Evolutionary conservation across 768 basidiomycete genomes (phyloP), one percentile per base, ranked within the genome.

Genomic region (Polyporus arcularius): DNA sequence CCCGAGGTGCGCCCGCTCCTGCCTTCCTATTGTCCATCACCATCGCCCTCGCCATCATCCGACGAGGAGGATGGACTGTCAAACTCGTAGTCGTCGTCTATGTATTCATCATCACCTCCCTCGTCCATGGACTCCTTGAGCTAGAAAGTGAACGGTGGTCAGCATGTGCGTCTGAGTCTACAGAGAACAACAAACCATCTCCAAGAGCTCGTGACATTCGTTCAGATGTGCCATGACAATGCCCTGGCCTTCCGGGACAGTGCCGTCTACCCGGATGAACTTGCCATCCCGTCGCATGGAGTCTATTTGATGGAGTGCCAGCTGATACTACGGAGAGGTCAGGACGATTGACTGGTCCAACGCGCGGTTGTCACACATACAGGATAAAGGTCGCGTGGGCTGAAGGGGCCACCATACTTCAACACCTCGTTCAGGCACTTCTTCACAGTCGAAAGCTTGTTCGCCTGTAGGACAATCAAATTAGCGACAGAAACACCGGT

Each of bases 371-470:
- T 56, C 39, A 62, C 28, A 79, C 90, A 62, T 71, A 95, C 93
- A 18, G 96, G 96, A 77, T 97, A 97, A 38, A 98, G 79, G 72
- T 98, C 96, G 42, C 94, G 86, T 18, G 95, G 86, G 64, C 83
- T 92, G 70, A 96, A 96, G 1, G 94, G 92, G 14, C 95, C 96
- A 15, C 96, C 96, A 67, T 94, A 95, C 71, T 96, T 97, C 61
- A 91, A 80, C 2, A 98, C 96, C 75, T 98, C 96, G 68, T 96
- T 96, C 56, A 98, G 79, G 68, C 95, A 96, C 71, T 96, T 96
- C 80, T 96, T 97, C 63, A 98, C 92, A 0, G 96, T 98, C 15
- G 93, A 94, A 2, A 98, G 77, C 70, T 98, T 98, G 78, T 98
- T 98, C 6, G 96, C 94, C 95, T 96, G 63, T 2, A 1, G 35